A percentile compares a stretch with the other conserved stretches of the same genome.
Evolutionary conservation across 768 basidiomycete genomes (phyloP).

Genomic region (Mycena leptocephala): DNA sequence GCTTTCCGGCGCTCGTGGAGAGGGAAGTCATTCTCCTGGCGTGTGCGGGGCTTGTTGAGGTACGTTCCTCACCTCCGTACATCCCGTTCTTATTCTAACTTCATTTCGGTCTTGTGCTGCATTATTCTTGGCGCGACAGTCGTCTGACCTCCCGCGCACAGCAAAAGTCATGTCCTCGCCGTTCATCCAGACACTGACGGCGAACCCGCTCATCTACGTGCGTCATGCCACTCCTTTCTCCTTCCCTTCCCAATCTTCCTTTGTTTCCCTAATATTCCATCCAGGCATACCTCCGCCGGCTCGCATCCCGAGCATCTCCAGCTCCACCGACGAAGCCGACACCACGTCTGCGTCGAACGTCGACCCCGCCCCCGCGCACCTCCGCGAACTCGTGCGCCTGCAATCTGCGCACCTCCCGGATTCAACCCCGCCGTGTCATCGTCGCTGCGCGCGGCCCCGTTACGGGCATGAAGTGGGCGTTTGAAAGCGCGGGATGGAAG

Average conservation of each 20-base stretch:
- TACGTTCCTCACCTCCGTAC: conserved; percentile 38
- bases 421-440: conserved; percentile 87
- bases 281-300: conserved; percentile 31
- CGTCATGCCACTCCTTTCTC: conserved; percentile 33
- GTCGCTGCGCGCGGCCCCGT: conserved; percentile 82
- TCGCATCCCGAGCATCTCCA: background rate
- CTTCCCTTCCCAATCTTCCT: background rate
- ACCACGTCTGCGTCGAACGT: too few species aligned
- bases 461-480: conserved; percentile 71
- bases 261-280: background rate
- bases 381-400: conserved; percentile 75
- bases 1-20: conserved; percentile 82
- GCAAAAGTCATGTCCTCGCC: conserved; percentile 87
- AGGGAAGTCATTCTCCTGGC: conserved; percentile 78
- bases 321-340: background rate
- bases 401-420: conserved; percentile 83
- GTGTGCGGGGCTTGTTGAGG: conserved; percentile 81
- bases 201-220: conserved; percentile 76
- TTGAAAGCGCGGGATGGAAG: conserved; percentile 65
- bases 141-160: conserved; percentile 79
- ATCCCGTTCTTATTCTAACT: background rate
- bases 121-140: conserved; percentile 55
- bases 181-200: conserved; percentile 76
- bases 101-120: too few species aligned
- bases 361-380: background rate